Base-by-base conservation (phyloP, 108 stramenopile genomes). In the Stephanodiscus minutulus region DNA sequence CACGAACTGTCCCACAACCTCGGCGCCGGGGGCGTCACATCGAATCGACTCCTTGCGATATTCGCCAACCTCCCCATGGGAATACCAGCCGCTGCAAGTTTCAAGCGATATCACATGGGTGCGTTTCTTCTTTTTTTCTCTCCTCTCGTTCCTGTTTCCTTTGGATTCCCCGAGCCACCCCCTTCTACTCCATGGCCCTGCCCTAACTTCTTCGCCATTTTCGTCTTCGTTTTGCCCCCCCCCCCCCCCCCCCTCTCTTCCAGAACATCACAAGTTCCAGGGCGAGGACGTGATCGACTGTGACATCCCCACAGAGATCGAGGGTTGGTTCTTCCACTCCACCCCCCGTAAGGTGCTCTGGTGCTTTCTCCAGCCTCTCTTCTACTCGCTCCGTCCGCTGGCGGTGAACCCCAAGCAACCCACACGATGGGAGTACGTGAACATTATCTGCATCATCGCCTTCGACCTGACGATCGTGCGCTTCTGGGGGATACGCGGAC, bases 1-100 rank as follows among this genome's bases (percentile, higher is more conserved):
- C 98, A 98, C 79, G 98, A 98, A 61, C 56, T 95, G 55, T 74
- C 90, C 0, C 98, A 98, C 85, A 92, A 96, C 71, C 81, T 98
- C 60, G 89, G 90, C 0, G 88, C 87, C 80, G 86, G 89, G 41
- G 75, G 56, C 18, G 75, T 82, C 0, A 25, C 79, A n/a, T 59
- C 68, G 69, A 98, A 98, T 71, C 79, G 88, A 53, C 9, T 86
- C 13, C 62, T 96, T 7, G 91, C 85, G 1, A 88, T 98, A 52
- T 48, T 97, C 29, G 89, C 95, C 37, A 98, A 98, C 82, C 76
- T 90, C 21, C 90, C 94, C 28, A 83, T 96, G 61, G 91, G 91
- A 3, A 73, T 98, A 27, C 96, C 97, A 9, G 85, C 88, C 1
- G 83, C 87, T 15, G 75, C 83, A 41, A 83, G 90, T 43, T 98